These are phyloP conservation scores for Lasiosphaeris hirsuta DNA, from an alignment of 495 filamentous ascomycete species.

Conservation along the genomic window DNA sequence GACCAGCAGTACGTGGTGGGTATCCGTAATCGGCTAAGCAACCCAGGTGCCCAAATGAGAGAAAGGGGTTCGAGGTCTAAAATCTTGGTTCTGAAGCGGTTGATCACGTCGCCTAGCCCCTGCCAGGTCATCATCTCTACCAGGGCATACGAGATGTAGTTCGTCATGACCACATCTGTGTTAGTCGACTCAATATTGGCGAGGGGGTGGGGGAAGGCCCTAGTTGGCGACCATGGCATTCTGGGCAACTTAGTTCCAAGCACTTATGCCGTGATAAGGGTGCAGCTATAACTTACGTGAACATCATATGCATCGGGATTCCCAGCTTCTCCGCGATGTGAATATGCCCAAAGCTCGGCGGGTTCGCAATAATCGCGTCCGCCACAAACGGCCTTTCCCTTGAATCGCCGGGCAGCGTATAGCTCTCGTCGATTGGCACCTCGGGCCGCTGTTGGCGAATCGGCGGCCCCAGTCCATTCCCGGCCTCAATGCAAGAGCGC, in stretches of 20 bases:
- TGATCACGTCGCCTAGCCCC: conserved; percentile 63
- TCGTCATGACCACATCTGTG: conserved; percentile 55
- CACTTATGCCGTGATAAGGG: not conserved
- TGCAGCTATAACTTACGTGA: conserved; percentile 33
- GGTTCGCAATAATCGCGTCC: conserved; percentile 70
- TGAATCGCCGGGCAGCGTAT: conserved; percentile 18
- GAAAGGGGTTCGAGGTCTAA: conserved; percentile 60
- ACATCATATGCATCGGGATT: conserved; percentile 65
- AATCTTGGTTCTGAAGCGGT: conserved; percentile 57
- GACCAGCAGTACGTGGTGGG: conserved; percentile 68
- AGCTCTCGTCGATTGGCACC: conserved; percentile 21
- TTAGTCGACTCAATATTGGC: conserved; percentile 63
- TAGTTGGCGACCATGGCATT: conserved; percentile 61
- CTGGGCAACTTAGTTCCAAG: conserved; percentile 1
- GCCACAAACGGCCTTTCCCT: conserved; percentile 55
- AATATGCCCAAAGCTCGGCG: conserved; percentile 63
- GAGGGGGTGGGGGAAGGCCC: conserved; percentile 65
- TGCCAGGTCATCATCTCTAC: conserved; percentile 68
- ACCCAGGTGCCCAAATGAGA: conserved; percentile 62
- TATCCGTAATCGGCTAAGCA: conserved; percentile 57
- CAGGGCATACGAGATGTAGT: conserved; percentile 70
- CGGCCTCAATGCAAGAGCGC: conserved; percentile 57
- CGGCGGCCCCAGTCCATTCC: conserved; percentile 30
- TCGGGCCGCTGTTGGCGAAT: conserved; percentile 11
- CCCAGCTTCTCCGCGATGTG: conserved; percentile 64